Base-by-base conservation (phyloP, 768 basidiomycete genomes). In the Boletus tomentosulus region DNA sequence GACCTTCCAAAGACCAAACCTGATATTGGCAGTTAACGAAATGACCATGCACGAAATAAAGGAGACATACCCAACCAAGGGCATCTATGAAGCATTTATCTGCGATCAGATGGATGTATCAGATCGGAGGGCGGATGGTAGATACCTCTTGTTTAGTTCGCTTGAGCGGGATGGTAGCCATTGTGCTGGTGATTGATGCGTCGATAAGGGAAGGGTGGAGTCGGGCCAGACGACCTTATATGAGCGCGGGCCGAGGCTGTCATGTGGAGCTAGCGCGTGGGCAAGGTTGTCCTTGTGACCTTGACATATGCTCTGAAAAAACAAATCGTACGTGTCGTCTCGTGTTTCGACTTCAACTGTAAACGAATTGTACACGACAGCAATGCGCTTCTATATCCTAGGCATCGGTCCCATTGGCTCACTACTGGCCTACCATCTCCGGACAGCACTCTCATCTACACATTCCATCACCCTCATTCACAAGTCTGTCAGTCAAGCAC, bases 341-440 rank as follows among this genome's bases (percentile, higher is more conserved):
- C 4, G 30, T 33, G 31, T 24, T 31, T 28, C 28, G 31, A 33
- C n/a, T 33, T 46, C 11, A 3, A 22, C 30, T 31, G 16, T 31
- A 30, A 46, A 48, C 47, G 25, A 41, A 24, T 25, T 27, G 47
- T 33, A 12, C 33, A 35, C 27, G 48, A 28, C 41, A 35, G 30
- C 39, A 19, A 52, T 53, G 87, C 85, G 79, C 57, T 79, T 87
- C 66, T 86, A 89, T 73, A 64, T 89, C 58, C 77, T 90, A 57
- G 92, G 93, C 60, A 70, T 92, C 39, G 92, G 92, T 46, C 79
- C 92, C 42, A 81, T 96, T 57, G 95, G 95, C 51, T 82, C 83
- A 28, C 82, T 98, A 54, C 58, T 98, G 58, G 80, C 93, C 15
- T 83, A 87, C 68, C 81, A 95, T 67, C 80, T 98, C 38, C 85